Evolutionary conservation across 331 rosid genomes (phyloP).

Genomic region (Spiraea crenata): DNA sequence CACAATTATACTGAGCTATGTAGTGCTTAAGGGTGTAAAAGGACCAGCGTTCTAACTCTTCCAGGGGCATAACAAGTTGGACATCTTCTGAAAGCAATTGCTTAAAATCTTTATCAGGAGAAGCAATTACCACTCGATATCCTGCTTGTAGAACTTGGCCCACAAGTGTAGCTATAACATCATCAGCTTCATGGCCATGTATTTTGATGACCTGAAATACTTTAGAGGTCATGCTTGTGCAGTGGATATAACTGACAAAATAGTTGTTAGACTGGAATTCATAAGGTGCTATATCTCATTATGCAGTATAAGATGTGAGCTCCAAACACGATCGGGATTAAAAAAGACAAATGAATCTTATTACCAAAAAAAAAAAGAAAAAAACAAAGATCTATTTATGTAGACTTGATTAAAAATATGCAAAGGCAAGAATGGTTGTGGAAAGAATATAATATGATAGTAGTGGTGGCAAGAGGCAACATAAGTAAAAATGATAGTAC

Average conservation of each 20-base stretch:
- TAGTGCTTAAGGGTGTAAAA: constrained; percentile 84
- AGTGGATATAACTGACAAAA: background rate
- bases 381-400: too few species aligned
- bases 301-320: background rate
- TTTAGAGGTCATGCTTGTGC: background rate
- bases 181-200: constrained; percentile 90
- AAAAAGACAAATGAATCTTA: background rate
- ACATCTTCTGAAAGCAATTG: constrained; percentile 88
- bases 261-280: background rate
- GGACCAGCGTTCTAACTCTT: constrained; percentile 82
- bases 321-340: background rate
- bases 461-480: too few species aligned
- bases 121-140: constrained; percentile 67
- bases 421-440: too few species aligned
- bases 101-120: constrained; percentile 96
- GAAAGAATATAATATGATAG: too few species aligned
- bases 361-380: too few species aligned
- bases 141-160: constrained; percentile 64
- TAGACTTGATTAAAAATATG: too few species aligned
- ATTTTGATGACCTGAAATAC: constrained; percentile 54
- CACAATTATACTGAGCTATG: constrained; percentile 73
- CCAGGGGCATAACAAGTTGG: constrained; percentile 84
- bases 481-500: too few species aligned
- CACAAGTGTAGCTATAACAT: constrained; percentile 84
- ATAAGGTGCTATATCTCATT: background rate